Base-by-base conservation (phyloP, 208 protist genomes). In the Acanthamoeba comandoni region DNA sequence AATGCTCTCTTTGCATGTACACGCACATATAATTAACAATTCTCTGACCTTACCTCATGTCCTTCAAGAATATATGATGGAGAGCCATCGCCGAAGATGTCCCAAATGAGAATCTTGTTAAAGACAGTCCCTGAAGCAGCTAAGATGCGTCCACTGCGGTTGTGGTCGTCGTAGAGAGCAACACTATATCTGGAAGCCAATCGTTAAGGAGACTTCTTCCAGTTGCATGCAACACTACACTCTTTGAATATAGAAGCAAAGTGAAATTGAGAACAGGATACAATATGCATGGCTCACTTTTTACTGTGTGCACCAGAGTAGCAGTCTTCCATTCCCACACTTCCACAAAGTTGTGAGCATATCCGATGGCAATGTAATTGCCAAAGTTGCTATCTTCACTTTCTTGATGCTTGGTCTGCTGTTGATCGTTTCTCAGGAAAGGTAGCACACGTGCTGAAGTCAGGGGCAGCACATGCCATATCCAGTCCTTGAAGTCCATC, bases 51-150 rank as follows among this genome's bases (percentile, higher is more conserved):
- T 49, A 57, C 80, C 80, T 71, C 52, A 17, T 89, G 75, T 11
- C 75, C 75, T 39, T 85, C 9, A 11, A 85, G 52, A 12, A 57
- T 9, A 43, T 85, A 85, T 51, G n/a, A 24, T 11, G 73, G 73
- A 51, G 17, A 43, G 8, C 15, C 24, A 43, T 19, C 53, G 4
- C 53, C 2, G 13, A 89, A 89, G 58, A 89, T 26, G 80, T 89
- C 80, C 80, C 80, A 89, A n/a, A 89, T 31, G 35, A 89, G 60
- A 12, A 89, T 49, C 24, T 89, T 69, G 58, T 53, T 89, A 51
- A 89, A 89, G 12, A 89, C 60, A 22, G 80, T 89, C 0, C 80
- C 80, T 15, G 80, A 43, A 48, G 80, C 53, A 49, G 60, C 80
- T 13, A 89, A 39, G 52, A 85, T 64, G 53, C 53, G 19, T 11